Evolutionary conservation across 1,139 yeast species (phyloP).

Genomic region (Saccharomyces hybrid): DNA sequence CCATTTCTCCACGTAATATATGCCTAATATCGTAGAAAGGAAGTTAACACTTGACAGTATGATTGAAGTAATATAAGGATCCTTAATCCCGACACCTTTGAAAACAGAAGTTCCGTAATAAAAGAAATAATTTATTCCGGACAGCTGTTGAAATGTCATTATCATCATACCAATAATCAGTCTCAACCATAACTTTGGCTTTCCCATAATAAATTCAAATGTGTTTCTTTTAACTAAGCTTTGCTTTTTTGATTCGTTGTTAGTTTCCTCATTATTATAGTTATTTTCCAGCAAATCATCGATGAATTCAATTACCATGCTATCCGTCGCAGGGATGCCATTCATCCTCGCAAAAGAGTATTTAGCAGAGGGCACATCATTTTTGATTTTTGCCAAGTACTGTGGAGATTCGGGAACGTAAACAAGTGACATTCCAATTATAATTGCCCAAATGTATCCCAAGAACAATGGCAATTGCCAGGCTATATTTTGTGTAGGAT

Average conservation of each 20-base stretch:
- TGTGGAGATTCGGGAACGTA: constrained; percentile 51
- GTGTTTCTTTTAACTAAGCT: constrained; percentile 25
- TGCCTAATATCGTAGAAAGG: constrained; percentile 63
- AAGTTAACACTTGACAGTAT: constrained; percentile 70
- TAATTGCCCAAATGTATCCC: constrained; percentile 43
- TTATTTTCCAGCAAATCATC: constrained; percentile 33
- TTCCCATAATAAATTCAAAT: constrained; percentile 43
- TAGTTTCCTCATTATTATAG: constrained; percentile 30
- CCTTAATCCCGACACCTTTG: constrained; percentile 41
- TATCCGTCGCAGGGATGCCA: constrained; percentile 38
- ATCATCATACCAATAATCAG: constrained; percentile 45
- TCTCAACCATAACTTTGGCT: constrained; percentile 41
- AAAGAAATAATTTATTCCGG: constrained; percentile 53
- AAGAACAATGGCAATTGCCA: constrained; percentile 46
- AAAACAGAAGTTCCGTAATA: constrained; percentile 53
- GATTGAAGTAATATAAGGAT: constrained; percentile 47
- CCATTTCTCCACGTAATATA: constrained; percentile 56
- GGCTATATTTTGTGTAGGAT: constrained; percentile 31
- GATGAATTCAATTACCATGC: constrained; percentile 39
- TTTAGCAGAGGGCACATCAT: constrained; percentile 34
- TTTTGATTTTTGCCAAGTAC: constrained; percentile 35
- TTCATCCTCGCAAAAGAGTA: constrained; percentile 43
- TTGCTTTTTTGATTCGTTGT: constrained; percentile 35
- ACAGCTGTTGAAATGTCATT: constrained; percentile 52
- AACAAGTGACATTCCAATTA: constrained; percentile 39